These are phyloP conservation scores for Cytospora piceae DNA, from an alignment of 2,329 filamentous ascomycete genomes.

Conservation along the genomic window DNA sequence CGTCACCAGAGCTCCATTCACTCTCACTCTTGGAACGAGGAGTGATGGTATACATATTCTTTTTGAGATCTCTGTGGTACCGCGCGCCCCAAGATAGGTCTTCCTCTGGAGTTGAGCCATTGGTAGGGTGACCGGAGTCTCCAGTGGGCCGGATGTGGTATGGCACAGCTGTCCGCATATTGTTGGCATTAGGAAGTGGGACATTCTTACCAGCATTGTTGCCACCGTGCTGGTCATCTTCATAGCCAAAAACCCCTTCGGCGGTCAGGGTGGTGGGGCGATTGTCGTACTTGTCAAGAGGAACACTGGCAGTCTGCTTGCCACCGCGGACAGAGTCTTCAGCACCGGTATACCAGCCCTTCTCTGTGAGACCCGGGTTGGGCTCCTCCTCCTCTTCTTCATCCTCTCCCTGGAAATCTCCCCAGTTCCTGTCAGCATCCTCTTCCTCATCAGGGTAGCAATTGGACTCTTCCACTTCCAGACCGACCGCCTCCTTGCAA, in stretches of 20 bases:
- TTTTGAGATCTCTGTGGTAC: too few relatives aligned
- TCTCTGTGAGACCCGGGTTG: not conserved
- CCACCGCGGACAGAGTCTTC: not conserved
- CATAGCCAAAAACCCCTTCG: not conserved
- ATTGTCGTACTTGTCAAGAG: not conserved
- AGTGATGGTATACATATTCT: not conserved
- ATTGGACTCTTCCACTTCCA: slow-evolving; percentile 7
- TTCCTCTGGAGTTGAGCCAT: not conserved
- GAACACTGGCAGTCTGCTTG: not conserved
- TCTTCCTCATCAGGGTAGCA: slow-evolving; percentile 16
- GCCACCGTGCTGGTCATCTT: not conserved
- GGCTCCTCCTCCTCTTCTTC: not conserved
- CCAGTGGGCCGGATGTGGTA: not conserved
- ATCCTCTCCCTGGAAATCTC: not conserved
- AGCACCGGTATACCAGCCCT: not conserved
- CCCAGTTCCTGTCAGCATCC: slow-evolving; percentile 17
- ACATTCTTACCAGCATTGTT: not conserved
- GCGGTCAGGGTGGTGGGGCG: not conserved
- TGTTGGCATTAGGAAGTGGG: not conserved
- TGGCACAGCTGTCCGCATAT: not conserved
- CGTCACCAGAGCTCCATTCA: not conserved
- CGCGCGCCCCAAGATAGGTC: not conserved
- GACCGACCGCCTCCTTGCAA: slow-evolving; percentile 23
- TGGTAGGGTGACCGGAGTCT: not conserved
- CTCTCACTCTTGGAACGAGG: not conserved